Base-by-base conservation (phyloP, 1,284 basidiomycete genomes). In the Ustilago esculenta region DNA sequence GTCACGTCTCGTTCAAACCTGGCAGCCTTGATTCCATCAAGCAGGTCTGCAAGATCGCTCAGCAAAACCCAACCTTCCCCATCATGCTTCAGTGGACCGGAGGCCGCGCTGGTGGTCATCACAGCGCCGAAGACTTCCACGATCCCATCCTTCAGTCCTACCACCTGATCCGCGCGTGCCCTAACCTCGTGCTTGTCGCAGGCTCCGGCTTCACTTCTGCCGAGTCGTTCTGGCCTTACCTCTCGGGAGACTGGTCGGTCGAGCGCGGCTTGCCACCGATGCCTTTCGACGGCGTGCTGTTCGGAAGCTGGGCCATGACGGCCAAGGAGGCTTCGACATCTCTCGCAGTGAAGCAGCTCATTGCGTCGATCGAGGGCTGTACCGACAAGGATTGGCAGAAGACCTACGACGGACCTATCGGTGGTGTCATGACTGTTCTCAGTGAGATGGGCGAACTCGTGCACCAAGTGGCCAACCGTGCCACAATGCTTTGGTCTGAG, bases 31-130 rank as follows among this genome's bases (percentile, higher is more conserved):
- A 98, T 71, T 95, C 94, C 67, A 94, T 98, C 75, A 90, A 94
- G 40, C 94, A 97, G 83, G 95, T 98, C 59, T 87, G 96, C 83
- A 94, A 90, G 85, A 98, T 98, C 77, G 95, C 96, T 23, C 87
- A 91, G 37, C 87, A 92, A 65, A 94, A 97, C 84, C 92, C 94
- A 37, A 90, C 92, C 84, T 98, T 92, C 87, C 94, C 94, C n/a
- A 90, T 98, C 84, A 93, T 98, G 83, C 85, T 97, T 70, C 95
- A 98, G 82, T 98, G 95, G 95, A 98, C 95, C 44, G 96, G 95
- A 81, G 95, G 95, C 48, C 92, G 95, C 76, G 96, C 95, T n/a
- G 95, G 95, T 75, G 95, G 95, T 61, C 95, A 98, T 79, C 95
- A 98, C 85, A 94, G 92, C 10, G 97, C 90, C 83, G 96, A 98